phyloP scores from a whole-genome alignment of 2,329 filamentous ascomycete genomes.

The Myotisia sp. region DNA sequence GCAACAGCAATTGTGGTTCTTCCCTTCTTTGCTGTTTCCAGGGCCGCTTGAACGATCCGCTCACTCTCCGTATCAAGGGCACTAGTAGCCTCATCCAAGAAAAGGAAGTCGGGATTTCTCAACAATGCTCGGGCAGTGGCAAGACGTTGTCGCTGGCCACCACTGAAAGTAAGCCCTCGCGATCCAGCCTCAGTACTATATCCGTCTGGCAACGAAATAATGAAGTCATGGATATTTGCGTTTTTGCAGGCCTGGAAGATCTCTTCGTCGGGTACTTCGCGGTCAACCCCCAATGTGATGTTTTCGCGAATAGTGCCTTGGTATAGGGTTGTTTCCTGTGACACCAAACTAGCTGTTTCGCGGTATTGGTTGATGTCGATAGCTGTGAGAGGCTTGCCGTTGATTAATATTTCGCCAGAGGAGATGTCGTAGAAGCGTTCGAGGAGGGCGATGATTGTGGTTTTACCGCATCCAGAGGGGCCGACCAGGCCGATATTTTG shows the following conservation, averaged over 20 bases:
- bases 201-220: conserved; percentile 25
- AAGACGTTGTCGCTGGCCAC: conserved; percentile 31
- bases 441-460: conserved; percentile 49
- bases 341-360: conserved; percentile 52
- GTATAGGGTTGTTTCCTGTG: conserved; percentile 61
- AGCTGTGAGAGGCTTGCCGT: conserved; percentile 44
- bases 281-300: conserved; percentile 42
- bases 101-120: conserved; percentile 25
- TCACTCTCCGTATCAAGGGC: conserved; percentile 28
- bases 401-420: conserved; percentile 50
- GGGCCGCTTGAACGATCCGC: conserved; percentile 19
- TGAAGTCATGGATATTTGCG: conserved; percentile 27
- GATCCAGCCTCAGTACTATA: conserved; percentile 24
- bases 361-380: conserved; percentile 51
- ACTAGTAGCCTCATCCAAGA: conserved; percentile 33
- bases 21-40: conserved; percentile 45
- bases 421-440: conserved; percentile 56
- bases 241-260: conserved; percentile 23
- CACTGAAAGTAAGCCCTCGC: conserved; percentile 20
- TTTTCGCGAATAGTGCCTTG: conserved; percentile 57
- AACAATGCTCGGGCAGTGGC: conserved; percentile 31
- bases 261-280: conserved; percentile 18
- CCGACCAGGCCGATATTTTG: conserved; percentile 44
- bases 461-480: conserved; percentile 47
- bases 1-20: conserved; percentile 82